Conservation (phyloP, 2,329 filamentous ascomycete genomes). For the Colletotrichum lupini region DNA sequence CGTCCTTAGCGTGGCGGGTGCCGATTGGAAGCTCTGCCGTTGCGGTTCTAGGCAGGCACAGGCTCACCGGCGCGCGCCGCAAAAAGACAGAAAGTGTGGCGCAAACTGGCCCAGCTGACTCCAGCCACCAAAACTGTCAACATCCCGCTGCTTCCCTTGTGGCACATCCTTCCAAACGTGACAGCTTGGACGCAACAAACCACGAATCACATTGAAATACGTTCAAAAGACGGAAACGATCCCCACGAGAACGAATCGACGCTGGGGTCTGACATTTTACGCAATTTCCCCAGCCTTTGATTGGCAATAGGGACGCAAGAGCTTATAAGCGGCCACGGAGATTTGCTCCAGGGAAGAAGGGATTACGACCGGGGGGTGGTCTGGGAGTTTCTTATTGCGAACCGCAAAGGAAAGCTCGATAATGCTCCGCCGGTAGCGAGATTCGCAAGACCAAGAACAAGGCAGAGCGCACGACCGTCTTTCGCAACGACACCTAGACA, state of each 20-base stretch:
- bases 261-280: background rate
- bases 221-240: background rate
- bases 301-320: background rate
- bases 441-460: slow-evolving; percentile 9
- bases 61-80: too few relatives aligned
- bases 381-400: slow-evolving; percentile 4
- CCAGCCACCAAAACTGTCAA: background rate
- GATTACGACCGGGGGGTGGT: background rate
- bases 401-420: slow-evolving; percentile 13
- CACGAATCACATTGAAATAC: background rate
- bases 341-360: background rate
- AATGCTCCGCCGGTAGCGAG: slow-evolving; percentile 31
- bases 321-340: background rate
- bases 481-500: slow-evolving; percentile 2
- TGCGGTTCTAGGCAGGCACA: background rate
- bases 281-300: background rate
- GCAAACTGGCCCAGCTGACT: background rate
- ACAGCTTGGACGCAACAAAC: background rate
- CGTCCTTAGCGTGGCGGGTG: background rate
- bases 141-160: background rate
- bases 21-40: background rate
- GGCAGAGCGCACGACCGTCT: background rate
- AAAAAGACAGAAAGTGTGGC: background rate
- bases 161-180: background rate
- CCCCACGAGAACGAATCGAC: background rate